These are phyloP conservation scores for Micractinium conductrix DNA, from an alignment of 139 green algal genomes.

Conservation along the genomic window DNA sequence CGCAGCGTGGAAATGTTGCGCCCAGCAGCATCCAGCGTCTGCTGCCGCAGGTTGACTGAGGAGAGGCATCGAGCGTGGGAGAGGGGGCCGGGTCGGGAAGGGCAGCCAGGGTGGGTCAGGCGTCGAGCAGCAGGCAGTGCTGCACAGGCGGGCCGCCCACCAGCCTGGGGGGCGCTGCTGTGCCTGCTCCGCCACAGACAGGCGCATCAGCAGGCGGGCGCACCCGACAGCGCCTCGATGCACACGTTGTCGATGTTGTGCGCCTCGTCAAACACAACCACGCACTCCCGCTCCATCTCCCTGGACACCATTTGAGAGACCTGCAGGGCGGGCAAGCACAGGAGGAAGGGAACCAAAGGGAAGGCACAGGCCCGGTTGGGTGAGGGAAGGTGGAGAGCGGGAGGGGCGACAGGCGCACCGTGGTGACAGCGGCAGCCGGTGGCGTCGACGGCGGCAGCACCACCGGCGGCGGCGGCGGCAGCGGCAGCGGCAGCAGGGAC, in stretches of 20 bases:
- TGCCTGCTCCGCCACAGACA: no score
- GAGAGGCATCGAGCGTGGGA: no score
- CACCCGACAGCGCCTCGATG: constrained; percentile 88
- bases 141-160: no score
- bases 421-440: background rate
- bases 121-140: background rate
- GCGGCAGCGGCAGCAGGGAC: no score
- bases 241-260: constrained; percentile 99
- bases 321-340: constrained; percentile 28
- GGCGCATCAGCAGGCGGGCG: background rate
- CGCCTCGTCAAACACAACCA: constrained; percentile 99
- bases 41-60: constrained; percentile 83
- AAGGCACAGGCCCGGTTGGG: no score
- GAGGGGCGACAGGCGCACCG: background rate
- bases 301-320: constrained; percentile 89
- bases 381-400: background rate
- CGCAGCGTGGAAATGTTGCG: constrained; percentile 84
- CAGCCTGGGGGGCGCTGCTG: no score
- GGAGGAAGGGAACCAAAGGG: no score
- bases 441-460: no score
- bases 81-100: background rate
- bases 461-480: no score
- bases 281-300: constrained; percentile 97
- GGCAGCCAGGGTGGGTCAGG: no score
- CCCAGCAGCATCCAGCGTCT: constrained; percentile 87